A percentile compares a stretch with the other conserved stretches of the same genome.
Conservation (phyloP, 345 rosid genomes). For the Nephelium lappaceum region DNA sequence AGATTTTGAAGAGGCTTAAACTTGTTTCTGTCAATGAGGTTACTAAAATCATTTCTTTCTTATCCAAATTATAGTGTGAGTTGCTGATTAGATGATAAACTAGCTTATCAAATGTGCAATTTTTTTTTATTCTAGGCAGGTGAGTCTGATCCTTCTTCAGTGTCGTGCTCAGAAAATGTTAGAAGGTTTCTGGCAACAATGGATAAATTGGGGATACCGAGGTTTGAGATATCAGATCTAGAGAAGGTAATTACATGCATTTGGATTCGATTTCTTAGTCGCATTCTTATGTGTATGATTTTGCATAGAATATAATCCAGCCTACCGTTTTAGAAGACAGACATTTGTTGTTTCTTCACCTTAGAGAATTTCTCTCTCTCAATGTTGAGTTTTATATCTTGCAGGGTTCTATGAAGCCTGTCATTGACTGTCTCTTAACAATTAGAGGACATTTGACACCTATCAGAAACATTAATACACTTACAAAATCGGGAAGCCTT, state of each 20-base stretch:
- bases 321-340: neutral
- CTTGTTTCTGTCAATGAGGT: constrained; percentile 58
- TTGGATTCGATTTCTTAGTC: neutral
- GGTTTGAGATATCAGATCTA: constrained; percentile 65
- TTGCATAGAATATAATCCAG: neutral
- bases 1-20: constrained; percentile 43
- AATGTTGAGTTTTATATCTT: constrained; percentile 18
- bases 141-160: constrained; percentile 34
- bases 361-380: neutral
- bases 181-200: constrained; percentile 57
- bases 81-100: constrained; percentile 11
- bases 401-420: constrained; percentile 61
- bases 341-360: neutral
- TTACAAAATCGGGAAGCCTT: constrained; percentile 28
- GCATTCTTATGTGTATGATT: neutral
- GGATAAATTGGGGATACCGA: constrained; percentile 70
- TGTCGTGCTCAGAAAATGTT: constrained; percentile 46
- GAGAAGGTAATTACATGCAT: constrained; percentile 62
- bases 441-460: constrained; percentile 38
- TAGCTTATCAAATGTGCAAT: constrained; percentile 15
- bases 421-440: constrained; percentile 49
- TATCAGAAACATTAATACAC: constrained; percentile 26
- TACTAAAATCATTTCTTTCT: constrained; percentile 1
- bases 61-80: constrained; percentile 1
- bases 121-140: constrained; percentile 47